Evolutionary conservation across 2,329 filamentous ascomycete species (phyloP).

Genomic region (Neonectria neomacrospora): DNA sequence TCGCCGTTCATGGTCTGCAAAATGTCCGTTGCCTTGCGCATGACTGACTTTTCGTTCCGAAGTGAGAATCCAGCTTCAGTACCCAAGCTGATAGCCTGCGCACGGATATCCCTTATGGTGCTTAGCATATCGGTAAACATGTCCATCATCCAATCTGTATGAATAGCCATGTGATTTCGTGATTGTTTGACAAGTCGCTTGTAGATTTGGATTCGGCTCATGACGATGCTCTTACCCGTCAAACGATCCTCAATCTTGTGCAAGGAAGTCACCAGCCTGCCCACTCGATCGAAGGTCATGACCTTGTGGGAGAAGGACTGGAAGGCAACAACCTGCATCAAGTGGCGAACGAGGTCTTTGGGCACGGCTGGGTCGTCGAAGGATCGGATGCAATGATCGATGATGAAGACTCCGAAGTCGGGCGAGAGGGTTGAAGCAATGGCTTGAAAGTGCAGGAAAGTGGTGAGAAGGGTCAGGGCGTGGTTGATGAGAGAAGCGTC

Average conservation of each 20-base stretch:
- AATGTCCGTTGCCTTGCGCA: constrained; percentile 73
- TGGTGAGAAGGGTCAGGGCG: constrained; percentile 80
- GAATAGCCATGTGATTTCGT: constrained; percentile 74
- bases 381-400: constrained; percentile 82
- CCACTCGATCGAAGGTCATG: constrained; percentile 77
- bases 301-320: constrained; percentile 82
- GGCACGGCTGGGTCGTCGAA: constrained; percentile 75
- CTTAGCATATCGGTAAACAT: constrained; percentile 86
- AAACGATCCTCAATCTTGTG: constrained; percentile 78
- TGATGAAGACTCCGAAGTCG: constrained; percentile 82
- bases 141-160: constrained; percentile 83
- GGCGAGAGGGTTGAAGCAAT: constrained; percentile 76
- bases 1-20: constrained; percentile 63
- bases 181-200: constrained; percentile 79
- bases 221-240: constrained; percentile 82
- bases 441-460: constrained; percentile 79
- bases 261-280: constrained; percentile 75
- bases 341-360: constrained; percentile 81
- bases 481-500: constrained; percentile 81
- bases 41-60: constrained; percentile 74
- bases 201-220: constrained; percentile 82
- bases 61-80: constrained; percentile 75
- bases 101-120: constrained; percentile 78
- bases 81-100: constrained; percentile 78
- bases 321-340: constrained; percentile 82